Evolutionary conservation across 2,329 filamentous ascomycete genomes (phyloP).

Genomic region (Neophaeococcomyces aloes): DNA sequence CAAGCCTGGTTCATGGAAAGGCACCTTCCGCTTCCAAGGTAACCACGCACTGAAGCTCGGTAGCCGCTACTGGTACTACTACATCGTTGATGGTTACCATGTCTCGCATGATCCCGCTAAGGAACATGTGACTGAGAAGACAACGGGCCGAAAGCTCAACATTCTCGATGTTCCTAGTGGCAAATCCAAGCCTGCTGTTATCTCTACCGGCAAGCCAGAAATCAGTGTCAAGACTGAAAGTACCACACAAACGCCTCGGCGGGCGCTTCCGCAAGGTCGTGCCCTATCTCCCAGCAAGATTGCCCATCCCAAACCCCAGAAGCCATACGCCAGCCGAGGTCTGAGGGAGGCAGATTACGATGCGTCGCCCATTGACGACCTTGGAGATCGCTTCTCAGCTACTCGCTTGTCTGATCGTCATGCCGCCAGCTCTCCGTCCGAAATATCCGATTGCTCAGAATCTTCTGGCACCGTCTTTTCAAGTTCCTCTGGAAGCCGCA

Average conservation of each 20-base stretch:
- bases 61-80: constrained; percentile 99
- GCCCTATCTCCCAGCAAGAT: constrained; percentile 82
- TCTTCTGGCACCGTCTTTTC: constrained; percentile 41
- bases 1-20: constrained; percentile 88
- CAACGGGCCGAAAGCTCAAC: constrained; percentile 93
- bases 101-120: constrained; percentile 91
- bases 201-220: constrained; percentile 29
- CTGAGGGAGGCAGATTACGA: constrained; percentile 75
- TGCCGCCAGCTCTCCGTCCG: constrained; percentile 57
- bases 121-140: constrained; percentile 83
- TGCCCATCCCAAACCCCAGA: constrained; percentile 77
- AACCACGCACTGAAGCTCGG: constrained; percentile 67
- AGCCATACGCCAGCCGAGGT: constrained; percentile 75
- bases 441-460: constrained; percentile 47
- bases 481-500: constrained; percentile 40
- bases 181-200: constrained; percentile 26
- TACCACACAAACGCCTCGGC: constrained; percentile 39
- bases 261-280: constrained; percentile 69
- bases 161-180: constrained; percentile 80
- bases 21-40: constrained; percentile 91
- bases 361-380: constrained; percentile 57
- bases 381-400: constrained; percentile 64
- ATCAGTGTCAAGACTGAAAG: constrained; percentile 27
- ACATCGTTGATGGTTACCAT: constrained; percentile 99
- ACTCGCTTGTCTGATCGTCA: constrained; percentile 60